A percentile compares a stretch with the other conserved stretches of the same genome.
These are phyloP conservation scores for Priceomyces fermenticarens DNA, from an alignment of 805 yeast species.

Conservation along the genomic window DNA sequence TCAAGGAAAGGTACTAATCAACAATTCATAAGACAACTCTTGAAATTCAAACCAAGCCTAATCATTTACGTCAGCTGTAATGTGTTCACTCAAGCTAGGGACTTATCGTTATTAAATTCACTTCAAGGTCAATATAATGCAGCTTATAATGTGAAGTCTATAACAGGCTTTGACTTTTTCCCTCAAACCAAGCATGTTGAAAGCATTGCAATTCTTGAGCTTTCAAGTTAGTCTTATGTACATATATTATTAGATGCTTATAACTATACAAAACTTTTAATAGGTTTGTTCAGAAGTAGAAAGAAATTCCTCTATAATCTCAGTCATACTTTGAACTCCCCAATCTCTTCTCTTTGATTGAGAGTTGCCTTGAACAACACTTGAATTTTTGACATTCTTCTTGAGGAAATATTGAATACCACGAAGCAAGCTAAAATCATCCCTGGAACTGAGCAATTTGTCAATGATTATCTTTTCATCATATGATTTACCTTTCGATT, in stretches of 20 bases:
- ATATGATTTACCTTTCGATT: conserved; percentile 39
- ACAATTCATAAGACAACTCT: conserved; percentile 32
- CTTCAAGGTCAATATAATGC: conserved; percentile 13
- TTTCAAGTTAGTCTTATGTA: conserved; percentile 2
- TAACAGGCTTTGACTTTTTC: conserved; percentile 45
- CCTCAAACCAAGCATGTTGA: conserved; percentile 62
- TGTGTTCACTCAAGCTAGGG: conserved; percentile 46
- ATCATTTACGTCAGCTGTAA: conserved; percentile 44
- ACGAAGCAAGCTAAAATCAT: conserved; percentile 54
- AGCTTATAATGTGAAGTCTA: conserved; percentile 19
- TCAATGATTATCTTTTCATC: conserved; percentile 32
- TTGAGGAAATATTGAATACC: conserved; percentile 66
- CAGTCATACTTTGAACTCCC: conserved; percentile 59
- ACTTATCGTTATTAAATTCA: conserved; percentile 26
- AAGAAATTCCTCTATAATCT: conserved; percentile 47
- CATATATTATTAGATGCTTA: conserved; percentile 1
- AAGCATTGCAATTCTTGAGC: conserved; percentile 47
- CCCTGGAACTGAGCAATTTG: conserved; percentile 52
- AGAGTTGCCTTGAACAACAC: conserved; percentile 49
- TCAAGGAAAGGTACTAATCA: conserved; percentile 41
- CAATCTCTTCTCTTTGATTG: conserved; percentile 60
- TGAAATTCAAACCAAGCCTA: conserved; percentile 33
- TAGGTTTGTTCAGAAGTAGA: conserved; percentile 3
- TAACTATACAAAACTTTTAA: not conserved
- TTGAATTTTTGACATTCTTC: conserved; percentile 43